Base-by-base conservation (phyloP, 2,329 filamentous ascomycete genomes). In the Colletotrichum spinosum region DNA sequence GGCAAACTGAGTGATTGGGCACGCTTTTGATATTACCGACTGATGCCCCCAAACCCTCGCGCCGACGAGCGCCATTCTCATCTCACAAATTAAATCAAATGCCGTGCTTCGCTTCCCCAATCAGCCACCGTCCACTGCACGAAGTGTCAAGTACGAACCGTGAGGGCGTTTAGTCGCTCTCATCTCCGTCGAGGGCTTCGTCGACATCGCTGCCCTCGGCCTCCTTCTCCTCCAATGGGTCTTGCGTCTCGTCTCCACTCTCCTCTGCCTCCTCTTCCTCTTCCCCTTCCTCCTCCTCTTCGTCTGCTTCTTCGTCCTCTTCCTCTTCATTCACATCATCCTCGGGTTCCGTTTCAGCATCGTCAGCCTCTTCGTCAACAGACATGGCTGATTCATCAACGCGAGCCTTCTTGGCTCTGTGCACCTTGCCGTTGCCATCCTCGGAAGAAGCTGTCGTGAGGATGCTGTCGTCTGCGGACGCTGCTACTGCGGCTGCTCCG, bases 101-200 rank as follows among this genome's bases (percentile, higher is more conserved):
- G 25, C 25, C 25, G 4, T 25, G 25, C 25, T 25, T 25, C 25
- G 25, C 25, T 25, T 25, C 4, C 25, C 25, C 25, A 25, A 25
- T 25, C 25, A 25, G 25, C 38, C 38, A 41, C 9, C 38, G 38
- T 41, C 9, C 38, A 25, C 38, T 45, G 12, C 17, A n/a, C 25
- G 37, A n/a, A 55, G 12, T 35, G 45, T 9, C 17, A 35, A 46
- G 38, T 11, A n/a, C 33, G 8, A 3, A 25, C 25, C 25, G 25
- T 25, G 25, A 25, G 25, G 25, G 25, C 39, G 17, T 35, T 37
- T 73, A 88, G 60, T 88, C 86, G 70, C 86, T 88, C 67, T 89
- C 87, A 55, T 86, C 83, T 10, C 85, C 87, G 69, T 89, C 88
- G 64, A 90, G 75, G 11, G 87, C 89, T 69, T 91, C 89, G 62